Evolutionary conservation across 2,329 filamentous ascomycete genomes (phyloP).

Genomic region (Botryotinia narcissicola): DNA sequence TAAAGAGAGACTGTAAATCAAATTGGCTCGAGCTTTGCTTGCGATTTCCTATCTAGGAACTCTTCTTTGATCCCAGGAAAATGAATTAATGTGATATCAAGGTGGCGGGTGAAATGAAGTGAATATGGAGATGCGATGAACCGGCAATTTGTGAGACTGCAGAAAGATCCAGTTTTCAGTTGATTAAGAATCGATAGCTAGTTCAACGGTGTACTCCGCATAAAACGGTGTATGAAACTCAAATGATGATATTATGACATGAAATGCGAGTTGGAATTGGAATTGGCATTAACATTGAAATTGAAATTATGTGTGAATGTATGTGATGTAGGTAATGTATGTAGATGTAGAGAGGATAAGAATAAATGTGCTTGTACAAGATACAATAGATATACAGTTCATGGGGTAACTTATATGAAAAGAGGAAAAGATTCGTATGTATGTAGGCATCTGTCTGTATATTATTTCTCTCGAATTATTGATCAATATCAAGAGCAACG

Average conservation of each 20-base stretch:
- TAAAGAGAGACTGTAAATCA: not conserved
- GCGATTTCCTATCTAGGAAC: constrained; percentile 16
- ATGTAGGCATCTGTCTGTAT: not conserved
- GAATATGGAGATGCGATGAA: constrained; percentile 2
- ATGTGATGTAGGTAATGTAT: not conserved
- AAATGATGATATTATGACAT: not conserved
- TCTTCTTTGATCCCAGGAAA: not conserved
- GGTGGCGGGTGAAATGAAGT: constrained; percentile 14
- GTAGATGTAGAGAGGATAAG: not conserved
- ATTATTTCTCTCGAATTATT: not conserved
- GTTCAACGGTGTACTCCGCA: not conserved
- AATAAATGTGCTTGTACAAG: not conserved
- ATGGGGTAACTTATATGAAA: not conserved
- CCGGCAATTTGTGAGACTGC: not conserved
- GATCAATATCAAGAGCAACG: not conserved
- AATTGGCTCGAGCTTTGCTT: constrained; percentile 19
- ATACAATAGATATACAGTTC: not conserved
- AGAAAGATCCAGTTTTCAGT: constrained; percentile 11
- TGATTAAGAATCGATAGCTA: not conserved
- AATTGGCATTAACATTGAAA: not conserved
- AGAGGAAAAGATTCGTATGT: not conserved
- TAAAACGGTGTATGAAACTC: not conserved
- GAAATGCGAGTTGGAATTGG: not conserved
- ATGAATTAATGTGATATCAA: not conserved
- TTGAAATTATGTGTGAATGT: not conserved